Base-by-base conservation (phyloP, 768 basidiomycete genomes). In the Boletus sensibilis region DNA sequence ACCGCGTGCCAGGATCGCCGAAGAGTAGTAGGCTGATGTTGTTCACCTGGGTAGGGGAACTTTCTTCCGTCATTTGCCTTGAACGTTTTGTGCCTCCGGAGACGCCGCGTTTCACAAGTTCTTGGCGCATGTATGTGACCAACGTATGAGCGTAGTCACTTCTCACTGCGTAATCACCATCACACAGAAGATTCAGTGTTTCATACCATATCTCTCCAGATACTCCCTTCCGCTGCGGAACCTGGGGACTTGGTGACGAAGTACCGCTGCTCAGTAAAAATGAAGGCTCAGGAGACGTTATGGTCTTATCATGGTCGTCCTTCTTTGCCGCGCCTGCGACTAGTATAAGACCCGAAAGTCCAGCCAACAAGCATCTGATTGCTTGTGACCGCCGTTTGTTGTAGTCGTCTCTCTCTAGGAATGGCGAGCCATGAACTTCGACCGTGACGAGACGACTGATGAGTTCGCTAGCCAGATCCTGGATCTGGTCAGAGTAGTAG, bases 401-500 rank as follows among this genome's bases (percentile, higher is more conserved):
- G 52, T 66, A 73, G 13, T 65, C 68, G 13, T 68, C 70, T 56
- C 65, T 75, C n/a, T 73, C 74, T 16, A 73, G 73, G 10, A 75
- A 75, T 1, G 78, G 64, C 3, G 82, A 67, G 8, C 86, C 86
- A 62, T 84, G 86, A 4, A 82, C 75, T 63, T 94, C 89, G 25
- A 94, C 73, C 3, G 83, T 75, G 5, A 86, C 77, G 16, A 97
- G 79, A 18, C 92, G 85, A 58, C 81, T 82, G 40, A 93, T 83
- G 43, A 95, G 74, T 70, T 95, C 94, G 53, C 85, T 87, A 2
- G 92, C 85, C 42, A 97, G 83, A 67, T 97, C 95, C 66, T 93
- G 92, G 48, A 94, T 92, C 72, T 98, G 95, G 71, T 97, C 95
- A 38, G 92, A 89, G 67, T 98, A 98, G 75, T 97, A 95, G 52